A percentile compares a stretch with the other conserved stretches of the same genome.
Evolutionary conservation across 164 flowering plant genomes (phyloP).

Genomic region (Vitis rupestris): DNA sequence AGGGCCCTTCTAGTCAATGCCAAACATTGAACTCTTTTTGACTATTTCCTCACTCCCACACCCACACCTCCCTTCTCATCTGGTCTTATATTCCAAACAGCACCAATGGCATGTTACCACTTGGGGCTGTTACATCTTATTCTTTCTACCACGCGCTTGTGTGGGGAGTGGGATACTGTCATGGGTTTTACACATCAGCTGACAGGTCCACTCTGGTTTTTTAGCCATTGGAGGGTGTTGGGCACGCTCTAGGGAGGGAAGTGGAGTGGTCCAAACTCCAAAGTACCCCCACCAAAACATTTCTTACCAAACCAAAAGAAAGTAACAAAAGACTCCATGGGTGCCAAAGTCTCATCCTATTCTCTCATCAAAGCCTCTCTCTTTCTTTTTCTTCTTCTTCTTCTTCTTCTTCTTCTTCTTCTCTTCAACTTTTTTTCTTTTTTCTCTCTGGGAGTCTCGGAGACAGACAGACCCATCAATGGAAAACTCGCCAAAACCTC

Average conservation of each 20-base stretch:
- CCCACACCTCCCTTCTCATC: slow-evolving; percentile 6
- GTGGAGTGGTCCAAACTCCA: slow-evolving; percentile 1
- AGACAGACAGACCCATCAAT: slow-evolving; percentile 20
- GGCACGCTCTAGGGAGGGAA: background rate
- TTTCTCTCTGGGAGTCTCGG: background rate
- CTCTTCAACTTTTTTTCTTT: background rate
- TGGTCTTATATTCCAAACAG: slow-evolving; percentile 26
- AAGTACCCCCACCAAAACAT: slow-evolving; percentile 27
- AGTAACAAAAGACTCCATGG: slow-evolving; percentile 8
- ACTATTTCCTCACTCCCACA: slow-evolving; percentile 7
- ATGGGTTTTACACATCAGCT: too few relatives aligned
- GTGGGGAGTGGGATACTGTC: too few relatives aligned
- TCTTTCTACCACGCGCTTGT: slow-evolving; percentile 1
- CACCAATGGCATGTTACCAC: slow-evolving; percentile 22
- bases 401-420: slow-evolving; percentile 1
- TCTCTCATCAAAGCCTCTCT: slow-evolving; percentile 8
- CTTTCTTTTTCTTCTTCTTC: slow-evolving; percentile 8
- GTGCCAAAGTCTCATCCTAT: slow-evolving; percentile 4
- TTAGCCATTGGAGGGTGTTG: background rate
- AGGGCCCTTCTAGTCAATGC: slow-evolving; percentile 24
- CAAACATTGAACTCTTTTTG: slow-evolving; percentile 8
- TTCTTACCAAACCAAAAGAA: slow-evolving; percentile 35
- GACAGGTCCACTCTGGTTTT: background rate
- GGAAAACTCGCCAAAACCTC: slow-evolving; percentile 31
- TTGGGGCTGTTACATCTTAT: slow-evolving; percentile 5